phyloP scores from a whole-genome alignment of 2,329 filamentous ascomycete genomes.

The Pyricularia sp. region DNA sequence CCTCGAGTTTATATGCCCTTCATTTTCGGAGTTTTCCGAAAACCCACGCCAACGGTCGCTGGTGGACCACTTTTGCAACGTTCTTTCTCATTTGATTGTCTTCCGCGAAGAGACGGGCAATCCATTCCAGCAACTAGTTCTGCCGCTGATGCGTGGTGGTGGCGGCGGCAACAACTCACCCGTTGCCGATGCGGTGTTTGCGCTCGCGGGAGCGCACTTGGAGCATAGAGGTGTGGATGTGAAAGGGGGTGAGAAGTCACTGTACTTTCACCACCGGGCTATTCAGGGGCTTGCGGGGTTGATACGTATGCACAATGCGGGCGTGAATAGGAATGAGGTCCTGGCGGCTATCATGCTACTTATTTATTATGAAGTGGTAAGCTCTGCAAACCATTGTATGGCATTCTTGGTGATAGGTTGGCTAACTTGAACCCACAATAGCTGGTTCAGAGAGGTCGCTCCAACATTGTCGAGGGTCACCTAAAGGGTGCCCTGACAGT shows the following conservation, averaged over 20 bases:
- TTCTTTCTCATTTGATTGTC: constrained; percentile 55
- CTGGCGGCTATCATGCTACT: constrained; percentile 52
- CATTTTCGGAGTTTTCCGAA: constrained; percentile 48
- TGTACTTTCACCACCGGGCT: constrained; percentile 50
- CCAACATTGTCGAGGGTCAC: constrained; percentile 51
- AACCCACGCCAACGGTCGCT: constrained; percentile 44
- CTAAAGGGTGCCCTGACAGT: constrained; percentile 53
- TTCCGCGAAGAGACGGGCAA: constrained; percentile 54
- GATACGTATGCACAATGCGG: constrained; percentile 36
- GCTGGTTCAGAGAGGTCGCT: constrained; percentile 50
- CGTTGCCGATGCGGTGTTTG: constrained; percentile 77
- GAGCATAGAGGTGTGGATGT: constrained; percentile 49
- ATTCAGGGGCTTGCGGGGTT: constrained; percentile 47
- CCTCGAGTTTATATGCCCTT: constrained; percentile 41
- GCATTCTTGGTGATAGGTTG: not conserved
- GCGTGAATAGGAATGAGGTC: constrained; percentile 45
- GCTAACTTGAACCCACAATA: constrained; percentile 17
- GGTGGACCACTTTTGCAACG: constrained; percentile 54
- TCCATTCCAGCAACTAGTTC: constrained; percentile 51
- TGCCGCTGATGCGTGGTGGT: constrained; percentile 40
- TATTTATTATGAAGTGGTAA: constrained; percentile 55
- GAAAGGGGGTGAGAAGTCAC: constrained; percentile 40
- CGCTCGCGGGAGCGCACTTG: constrained; percentile 74
- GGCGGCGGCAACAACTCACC: constrained; percentile 35
- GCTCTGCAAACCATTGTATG: constrained; percentile 12